These are phyloP conservation scores for Trametes maxima DNA, from an alignment of 768 basidiomycete genomes.

Conservation along the genomic window DNA sequence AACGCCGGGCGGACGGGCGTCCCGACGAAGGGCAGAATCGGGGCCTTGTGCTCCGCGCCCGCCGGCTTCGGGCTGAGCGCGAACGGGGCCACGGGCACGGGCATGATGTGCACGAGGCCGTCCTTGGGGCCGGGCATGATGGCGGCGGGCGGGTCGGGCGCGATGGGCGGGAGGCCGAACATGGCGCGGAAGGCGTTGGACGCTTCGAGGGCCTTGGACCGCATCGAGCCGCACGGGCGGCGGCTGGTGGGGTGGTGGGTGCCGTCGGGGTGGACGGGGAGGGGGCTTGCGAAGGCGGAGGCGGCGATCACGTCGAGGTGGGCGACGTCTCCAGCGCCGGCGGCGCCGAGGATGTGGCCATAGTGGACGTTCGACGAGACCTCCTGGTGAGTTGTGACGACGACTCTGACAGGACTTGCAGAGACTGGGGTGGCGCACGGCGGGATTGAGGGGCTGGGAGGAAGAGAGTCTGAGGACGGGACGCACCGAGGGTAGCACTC, in stretches of 20 bases:
- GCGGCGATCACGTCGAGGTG: conserved; percentile 12
- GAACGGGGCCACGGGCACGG: background rate
- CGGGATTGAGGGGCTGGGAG: background rate
- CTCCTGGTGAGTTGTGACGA: conserved; percentile 35
- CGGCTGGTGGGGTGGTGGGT: conserved; percentile 1
- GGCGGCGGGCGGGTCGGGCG: conserved; percentile 20
- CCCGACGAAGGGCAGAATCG: conserved; percentile 25
- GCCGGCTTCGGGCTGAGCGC: background rate
- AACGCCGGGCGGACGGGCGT: conserved; percentile 19
- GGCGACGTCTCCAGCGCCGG: conserved; percentile 23
- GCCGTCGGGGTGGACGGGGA: background rate
- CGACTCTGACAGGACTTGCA: conserved; percentile 50
- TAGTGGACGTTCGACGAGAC: conserved; percentile 41
- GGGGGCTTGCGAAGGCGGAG: background rate
- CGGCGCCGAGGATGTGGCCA: conserved; percentile 38
- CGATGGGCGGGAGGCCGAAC: conserved; percentile 55
- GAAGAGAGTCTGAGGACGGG: background rate
- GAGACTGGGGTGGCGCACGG: conserved; percentile 25
- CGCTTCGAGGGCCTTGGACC: conserved; percentile 51
- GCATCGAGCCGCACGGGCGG: conserved; percentile 41
- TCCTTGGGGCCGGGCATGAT: background rate
- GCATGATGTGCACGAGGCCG: conserved; percentile 2
- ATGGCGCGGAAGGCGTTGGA: conserved; percentile 58
- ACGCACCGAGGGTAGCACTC: conserved; percentile 24
- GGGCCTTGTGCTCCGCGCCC: conserved; percentile 8